Base-by-base conservation (phyloP, 2,329 filamentous ascomycete species). In the Ophiostoma perfectum region DNA sequence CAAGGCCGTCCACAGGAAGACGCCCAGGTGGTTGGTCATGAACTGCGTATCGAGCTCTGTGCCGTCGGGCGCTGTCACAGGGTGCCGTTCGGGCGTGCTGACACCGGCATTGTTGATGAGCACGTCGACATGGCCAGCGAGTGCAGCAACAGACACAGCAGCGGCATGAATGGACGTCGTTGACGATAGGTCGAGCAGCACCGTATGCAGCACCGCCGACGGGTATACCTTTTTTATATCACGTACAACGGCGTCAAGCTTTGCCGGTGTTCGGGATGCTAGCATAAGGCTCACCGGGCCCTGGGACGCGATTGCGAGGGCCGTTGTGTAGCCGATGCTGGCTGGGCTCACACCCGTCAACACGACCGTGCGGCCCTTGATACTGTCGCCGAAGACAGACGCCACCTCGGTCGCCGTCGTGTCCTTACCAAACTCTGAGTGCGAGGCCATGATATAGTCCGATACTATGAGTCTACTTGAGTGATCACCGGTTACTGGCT, bases 31-130 rank as follows among this genome's bases (percentile, higher is more conserved):
- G 7, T 60, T 60, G 11, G 55, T 60, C 2, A 60, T 38, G 27
- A 60, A 60, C 27, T 60, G 55, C 47, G 5, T 66, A 27, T 75
- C 75, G 36, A 75, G 70, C 5, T 66, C 73, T 3, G 73, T 65
- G 1, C 78, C 78, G 60, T 80, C 77, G 1, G 74, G 70, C 3
- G 76, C 58, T 39, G 74, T 70, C 66, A 74, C 62, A 70, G 76
- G 71, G 67, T 76, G 45, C 68, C 78, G 75, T 77, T 79, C 69
- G 0, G 71, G 71, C 7, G 73, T 70, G 60, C 75, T 76, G 65
- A 78, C 73, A 11, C 77, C 80, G 4, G 80, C 80, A 69, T 81
- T 81, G 70, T 81, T 81, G 67, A 81, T 75, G 8, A 81, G 74
- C 3, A 81, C 76, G 71, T 82, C 55, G 27, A 60, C 12, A 38